Evolutionary conservation across 805 yeast species (phyloP).

Genomic region (Wickerhamiella domercqiae): DNA sequence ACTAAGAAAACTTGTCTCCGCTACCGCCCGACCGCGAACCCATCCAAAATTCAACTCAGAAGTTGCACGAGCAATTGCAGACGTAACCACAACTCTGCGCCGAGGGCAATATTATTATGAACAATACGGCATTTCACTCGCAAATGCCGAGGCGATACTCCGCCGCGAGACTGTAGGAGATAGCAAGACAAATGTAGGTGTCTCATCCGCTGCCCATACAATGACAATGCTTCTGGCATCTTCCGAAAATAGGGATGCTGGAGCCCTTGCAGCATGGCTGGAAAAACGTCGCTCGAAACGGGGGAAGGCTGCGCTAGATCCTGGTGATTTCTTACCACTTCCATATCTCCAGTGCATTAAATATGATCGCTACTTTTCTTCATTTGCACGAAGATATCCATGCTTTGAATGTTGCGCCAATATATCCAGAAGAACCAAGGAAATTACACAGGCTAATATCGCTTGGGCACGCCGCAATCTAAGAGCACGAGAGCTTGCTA

Average conservation of each 20-base stretch:
- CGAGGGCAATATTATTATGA: constrained; percentile 10
- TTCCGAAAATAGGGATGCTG: too few species aligned
- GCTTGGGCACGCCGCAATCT: neutral
- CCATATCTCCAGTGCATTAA: constrained; percentile 8
- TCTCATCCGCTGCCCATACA: neutral
- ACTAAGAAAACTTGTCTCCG: constrained; percentile 9
- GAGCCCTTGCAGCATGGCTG: neutral
- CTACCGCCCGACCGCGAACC: constrained; percentile 1
- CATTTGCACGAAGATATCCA: constrained; percentile 2
- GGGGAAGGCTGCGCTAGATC: constrained; percentile 4
- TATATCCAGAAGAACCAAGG: constrained; percentile 2
- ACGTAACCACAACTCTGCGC: constrained; percentile 1
- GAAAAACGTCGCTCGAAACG: neutral
- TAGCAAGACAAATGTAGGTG: neutral
- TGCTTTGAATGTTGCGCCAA: constrained; percentile 1
- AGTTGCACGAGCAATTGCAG: constrained; percentile 5
- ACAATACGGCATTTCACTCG: constrained; percentile 8
- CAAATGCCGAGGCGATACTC: neutral
- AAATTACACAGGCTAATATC: neutral
- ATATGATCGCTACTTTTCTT: constrained; percentile 9
- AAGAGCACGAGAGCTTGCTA: constrained; percentile 3
- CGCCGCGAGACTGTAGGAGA: neutral
- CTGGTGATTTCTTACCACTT: constrained; percentile 8
- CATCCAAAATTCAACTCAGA: constrained; percentile 5
- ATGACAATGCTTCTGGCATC: too few species aligned